These are phyloP conservation scores for Setaria viridis DNA, from an alignment of 202 grass and related monocot species.

Conservation along the genomic window DNA sequence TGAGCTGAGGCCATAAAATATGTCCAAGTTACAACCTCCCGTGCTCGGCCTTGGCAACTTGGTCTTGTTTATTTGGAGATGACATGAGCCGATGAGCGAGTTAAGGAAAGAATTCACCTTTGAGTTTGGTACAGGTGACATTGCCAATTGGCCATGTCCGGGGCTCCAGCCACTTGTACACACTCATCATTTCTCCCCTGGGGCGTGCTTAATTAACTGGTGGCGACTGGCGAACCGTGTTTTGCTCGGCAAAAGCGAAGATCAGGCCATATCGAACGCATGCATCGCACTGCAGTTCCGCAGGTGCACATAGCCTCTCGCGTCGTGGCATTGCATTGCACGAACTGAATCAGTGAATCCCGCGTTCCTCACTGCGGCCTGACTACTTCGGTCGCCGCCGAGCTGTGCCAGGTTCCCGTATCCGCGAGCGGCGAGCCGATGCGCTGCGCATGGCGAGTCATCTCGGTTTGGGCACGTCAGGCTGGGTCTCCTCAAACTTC, in stretches of 20 bases:
- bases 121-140: background rate
- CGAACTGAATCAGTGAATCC: background rate
- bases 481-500: background rate
- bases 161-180: background rate
- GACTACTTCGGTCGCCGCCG: background rate
- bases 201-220: too few relatives aligned
- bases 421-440: background rate
- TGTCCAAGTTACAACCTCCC: too few relatives aligned
- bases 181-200: background rate
- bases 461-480: background rate
- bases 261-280: too few relatives aligned
- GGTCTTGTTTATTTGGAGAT: background rate
- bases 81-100: background rate
- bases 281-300: too few relatives aligned
- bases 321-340: background rate
- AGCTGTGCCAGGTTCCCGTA: constrained; percentile 12
- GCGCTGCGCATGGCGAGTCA: background rate
- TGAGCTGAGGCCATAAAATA: background rate
- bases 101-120: background rate
- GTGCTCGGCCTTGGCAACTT: background rate
- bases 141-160: constrained; percentile 1
- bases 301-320: too few relatives aligned
- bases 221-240: too few relatives aligned
- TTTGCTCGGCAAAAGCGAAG: too few relatives aligned
- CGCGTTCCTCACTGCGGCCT: too few relatives aligned